Base-by-base conservation (phyloP, 2,329 filamentous ascomycete species). In the Colletotrichum trifolii region DNA sequence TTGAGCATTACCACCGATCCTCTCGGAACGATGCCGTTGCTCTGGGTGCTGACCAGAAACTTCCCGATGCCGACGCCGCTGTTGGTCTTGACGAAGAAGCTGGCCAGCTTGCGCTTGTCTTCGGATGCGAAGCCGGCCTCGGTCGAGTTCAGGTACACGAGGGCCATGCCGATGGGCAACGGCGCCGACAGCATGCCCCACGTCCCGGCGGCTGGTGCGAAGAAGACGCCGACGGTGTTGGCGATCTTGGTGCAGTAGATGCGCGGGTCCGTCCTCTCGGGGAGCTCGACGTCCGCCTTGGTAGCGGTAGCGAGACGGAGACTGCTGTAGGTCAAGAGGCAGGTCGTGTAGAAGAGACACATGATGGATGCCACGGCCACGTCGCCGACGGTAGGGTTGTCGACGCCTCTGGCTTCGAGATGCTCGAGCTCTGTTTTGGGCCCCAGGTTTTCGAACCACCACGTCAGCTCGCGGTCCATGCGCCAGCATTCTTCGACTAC, bases 161-260 rank as follows among this genome's bases (percentile, higher is more conserved):
- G 33, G 2, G 67, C 52, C 48, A 68, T 66, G 54, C 66, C 63
- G 1, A 67, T 59, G 15, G 69, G 67, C 8, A 69, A 60, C 9
- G 68, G 60, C 12, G 68, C 55, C 6, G 54, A 60, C 15, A 59
- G 54, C 10, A 66, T 55, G 2, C 66, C 66, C 9, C 67, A 69
- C 0, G 47, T 59, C 3, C 69, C 69, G 7, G 66, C 66, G 2
- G 53, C 40, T 2, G 66, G 62, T 12, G 63, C 60, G 42, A 70
- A 59, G 36, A 70, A 67, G 8, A 68, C 39, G 12, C 62, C 66
- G 38, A 68, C 42, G 11, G 63, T 48, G 47, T 67, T 47, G 38
- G 66, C 65, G 35, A 70, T 68, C 38, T 60, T 60, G n/a, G 54
- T 25, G 50, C 69, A 70, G 48, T 64, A 70, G 2, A 50, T 2